Conservation (phyloP, 768 basidiomycete species). For the Amanita jacksonii region DNA sequence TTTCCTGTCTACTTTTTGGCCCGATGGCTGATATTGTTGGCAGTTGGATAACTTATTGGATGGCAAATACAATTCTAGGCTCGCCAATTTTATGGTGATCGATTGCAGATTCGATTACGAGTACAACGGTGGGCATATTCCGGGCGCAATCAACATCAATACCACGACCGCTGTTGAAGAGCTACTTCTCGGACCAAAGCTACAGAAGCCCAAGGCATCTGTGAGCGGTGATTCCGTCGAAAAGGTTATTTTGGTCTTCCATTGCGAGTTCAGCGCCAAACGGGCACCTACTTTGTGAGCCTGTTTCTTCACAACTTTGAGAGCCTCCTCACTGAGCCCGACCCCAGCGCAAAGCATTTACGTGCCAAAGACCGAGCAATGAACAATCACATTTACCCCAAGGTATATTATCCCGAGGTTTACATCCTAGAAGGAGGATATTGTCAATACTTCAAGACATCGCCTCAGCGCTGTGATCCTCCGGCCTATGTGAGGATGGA, state of each 20-base stretch:
- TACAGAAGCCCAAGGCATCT: conserved; percentile 52
- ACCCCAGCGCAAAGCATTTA: conserved; percentile 78
- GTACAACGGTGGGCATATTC: conserved; percentile 87
- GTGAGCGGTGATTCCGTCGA: conserved; percentile 62
- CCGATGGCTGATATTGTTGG: conserved; percentile 10
- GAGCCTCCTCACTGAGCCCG: background rate
- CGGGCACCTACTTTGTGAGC: conserved; percentile 92
- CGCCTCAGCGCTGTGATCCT: conserved; percentile 66
- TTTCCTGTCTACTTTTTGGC: conserved; percentile 3
- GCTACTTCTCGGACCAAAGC: conserved; percentile 52
- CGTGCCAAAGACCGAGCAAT: conserved; percentile 82
- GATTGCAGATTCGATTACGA: conserved; percentile 99
- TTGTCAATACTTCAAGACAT: conserved; percentile 72
- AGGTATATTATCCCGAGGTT: conserved; percentile 90
- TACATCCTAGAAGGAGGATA: conserved; percentile 98
- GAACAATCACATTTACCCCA: conserved; percentile 87
- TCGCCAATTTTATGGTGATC: conserved; percentile 70
- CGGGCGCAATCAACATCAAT: conserved; percentile 87
- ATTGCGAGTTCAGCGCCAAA: conserved; percentile 96
- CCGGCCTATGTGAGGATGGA: conserved; percentile 89
- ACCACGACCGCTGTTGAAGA: conserved; percentile 73
- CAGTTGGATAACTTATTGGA: conserved; percentile 74
- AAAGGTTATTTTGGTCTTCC: conserved; percentile 89
- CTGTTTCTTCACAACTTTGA: background rate
- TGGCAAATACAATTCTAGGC: conserved; percentile 56